A percentile compares a stretch with the other conserved stretches of the same genome.
Conservation (phyloP, 768 basidiomycete genomes). For the Leucosporidium yakuticum region DNA sequence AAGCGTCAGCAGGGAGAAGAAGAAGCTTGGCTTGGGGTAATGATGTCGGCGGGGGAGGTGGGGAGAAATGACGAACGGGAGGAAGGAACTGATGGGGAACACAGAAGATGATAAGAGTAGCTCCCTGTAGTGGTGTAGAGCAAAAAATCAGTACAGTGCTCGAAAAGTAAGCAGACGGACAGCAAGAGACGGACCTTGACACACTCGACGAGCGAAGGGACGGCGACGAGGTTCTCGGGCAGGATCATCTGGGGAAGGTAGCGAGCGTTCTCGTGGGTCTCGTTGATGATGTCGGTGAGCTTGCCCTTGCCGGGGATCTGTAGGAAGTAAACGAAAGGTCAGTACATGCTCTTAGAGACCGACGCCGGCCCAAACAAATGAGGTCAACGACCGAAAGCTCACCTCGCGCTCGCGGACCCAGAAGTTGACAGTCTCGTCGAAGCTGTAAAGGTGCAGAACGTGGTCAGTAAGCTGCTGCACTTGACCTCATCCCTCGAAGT, state of each 20-base stretch:
- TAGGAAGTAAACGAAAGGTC: background rate
- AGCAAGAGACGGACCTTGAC: slow-evolving; percentile 44
- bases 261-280: slow-evolving; percentile 46
- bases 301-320: slow-evolving; percentile 34
- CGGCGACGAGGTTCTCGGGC: slow-evolving; percentile 43
- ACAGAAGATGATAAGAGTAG: slow-evolving; percentile 48
- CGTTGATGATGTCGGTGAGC: slow-evolving; percentile 49
- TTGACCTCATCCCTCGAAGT: background rate
- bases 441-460: background rate
- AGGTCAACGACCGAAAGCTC: background rate
- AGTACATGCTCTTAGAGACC: background rate
- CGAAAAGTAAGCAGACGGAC: too few relatives aligned
- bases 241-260: slow-evolving; percentile 45
- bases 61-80: background rate
- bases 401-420: slow-evolving; percentile 36
- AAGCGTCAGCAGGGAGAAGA: slow-evolving; percentile 35
- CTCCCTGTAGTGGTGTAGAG: slow-evolving; percentile 38
- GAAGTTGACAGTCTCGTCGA: slow-evolving; percentile 23
- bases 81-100: slow-evolving; percentile 46
- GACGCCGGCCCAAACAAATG: background rate
- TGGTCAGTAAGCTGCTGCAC: background rate
- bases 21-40: background rate
- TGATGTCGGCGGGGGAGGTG: background rate
- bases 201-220: slow-evolving; percentile 37
- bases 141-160: background rate